Evolutionary conservation across 2,329 filamentous ascomycete species (phyloP).

Genomic region (Epichloe baconii): DNA sequence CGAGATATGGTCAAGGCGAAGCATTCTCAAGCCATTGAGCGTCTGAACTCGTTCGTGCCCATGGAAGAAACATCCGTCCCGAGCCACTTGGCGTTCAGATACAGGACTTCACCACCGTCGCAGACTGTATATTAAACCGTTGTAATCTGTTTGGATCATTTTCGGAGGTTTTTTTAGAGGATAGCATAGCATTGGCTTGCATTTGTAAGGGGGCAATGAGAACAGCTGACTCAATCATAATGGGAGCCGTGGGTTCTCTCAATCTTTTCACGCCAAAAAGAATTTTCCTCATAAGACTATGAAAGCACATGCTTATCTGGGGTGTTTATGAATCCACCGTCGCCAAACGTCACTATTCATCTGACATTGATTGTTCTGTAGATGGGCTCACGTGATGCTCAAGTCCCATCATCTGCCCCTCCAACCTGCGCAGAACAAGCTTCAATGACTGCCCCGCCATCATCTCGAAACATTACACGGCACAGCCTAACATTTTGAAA

Average conservation of each 20-base stretch:
- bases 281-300: no score
- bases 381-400: slow-evolving; percentile 9
- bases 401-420: slow-evolving; percentile 7
- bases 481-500: neutral
- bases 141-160: neutral
- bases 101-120: slow-evolving; percentile 8
- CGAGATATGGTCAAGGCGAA: slow-evolving; percentile 63
- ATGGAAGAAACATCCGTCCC: slow-evolving; percentile 22
- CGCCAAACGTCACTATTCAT: neutral
- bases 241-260: no score
- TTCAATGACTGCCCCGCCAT: neutral
- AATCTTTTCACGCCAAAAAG: no score
- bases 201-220: neutral
- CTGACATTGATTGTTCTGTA: neutral
- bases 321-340: neutral
- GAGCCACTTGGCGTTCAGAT: slow-evolving; percentile 12
- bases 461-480: slow-evolving; percentile 3
- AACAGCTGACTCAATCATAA: no score
- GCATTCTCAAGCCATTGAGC: slow-evolving; percentile 23
- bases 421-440: slow-evolving; percentile 2
- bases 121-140: no score
- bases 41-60: slow-evolving; percentile 20
- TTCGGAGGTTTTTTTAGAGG: neutral
- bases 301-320: neutral
- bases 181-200: slow-evolving; percentile 7